Base-by-base conservation (phyloP, 2,329 filamentous ascomycete species). In the Endocalyx cinctus region DNA sequence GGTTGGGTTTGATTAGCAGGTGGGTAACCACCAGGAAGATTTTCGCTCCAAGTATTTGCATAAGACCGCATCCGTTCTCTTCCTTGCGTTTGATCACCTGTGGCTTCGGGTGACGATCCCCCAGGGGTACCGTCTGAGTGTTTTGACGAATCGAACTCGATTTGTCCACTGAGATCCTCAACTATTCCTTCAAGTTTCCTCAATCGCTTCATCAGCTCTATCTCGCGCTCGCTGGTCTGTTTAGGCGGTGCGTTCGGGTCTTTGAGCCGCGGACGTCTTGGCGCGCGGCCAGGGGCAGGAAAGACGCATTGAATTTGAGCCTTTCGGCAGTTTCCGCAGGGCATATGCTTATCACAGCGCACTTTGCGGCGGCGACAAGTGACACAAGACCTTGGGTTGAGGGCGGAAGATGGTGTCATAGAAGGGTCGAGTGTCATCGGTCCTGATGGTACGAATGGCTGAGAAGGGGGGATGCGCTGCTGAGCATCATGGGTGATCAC, bases 101-200 rank as follows among this genome's bases (percentile, higher is more conserved):
- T 33, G 4, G 55, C 51, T 35, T 66, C 63, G n/a, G 64, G 64
- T n/a, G n/a, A n/a, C 8, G 64, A 67, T 29, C 55, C 57, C 6
- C 52, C 55, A 11, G 46, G 46, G 47, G 55, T 58, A 10, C 54
- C 56, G 12, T 53, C 44, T 14, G 46, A 47, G 17, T 65, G 59
- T 25, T 59, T 58, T n/a, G 54, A 52, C 6, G 61, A 54, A 44
- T 78, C 74, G 16, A 75, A 58, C 42, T 79, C 74, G 34, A 81
- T 72, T 58, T 82, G 78, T 6, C 77, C 73, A 53, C 77, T 82
- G 31, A 82, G 56, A 43, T 82, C 77, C 55, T 82, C 75, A 12
- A 89, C 84, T 17, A 89, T 85, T 27, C 82, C 82, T 55, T 89
- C 84, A 17, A 89, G 61, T 55, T 84, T 82, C 41, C 78, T 68